Evolutionary conservation across 73 alveolate genomes (phyloP), one percentile per base, ranked within the genome.

Genomic region (Durusdinium trenchii): DNA sequence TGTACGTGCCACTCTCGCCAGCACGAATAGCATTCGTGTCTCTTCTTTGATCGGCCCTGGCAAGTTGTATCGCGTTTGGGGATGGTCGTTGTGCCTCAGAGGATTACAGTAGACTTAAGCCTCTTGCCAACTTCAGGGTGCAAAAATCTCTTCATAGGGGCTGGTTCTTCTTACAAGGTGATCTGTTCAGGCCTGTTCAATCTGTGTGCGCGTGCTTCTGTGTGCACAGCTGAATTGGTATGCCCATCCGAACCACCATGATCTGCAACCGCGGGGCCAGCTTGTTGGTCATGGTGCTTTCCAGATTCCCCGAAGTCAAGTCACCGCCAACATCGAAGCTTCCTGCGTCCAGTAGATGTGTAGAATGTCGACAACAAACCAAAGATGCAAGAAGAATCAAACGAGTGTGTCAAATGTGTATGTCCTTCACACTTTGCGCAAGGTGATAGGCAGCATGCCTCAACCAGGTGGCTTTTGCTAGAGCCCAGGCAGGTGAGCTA

Each of bases 361-460:
- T 35, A 83, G 69, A 23, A 60, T 60, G 73, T 23, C 30, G 73
- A 32, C 18, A 23, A 23, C 73, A 60, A 60, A 32, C 30, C n/a
- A 32, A 23, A 2, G 30, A 23, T 23, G n/a, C 73, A 60, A 32
- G n/a, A 60, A 60, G 73, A 23, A 48, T 42, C 30, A 32, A 47
- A 48, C 16, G 36, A 10, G 28, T 23, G 40, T 48, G 23, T 14
- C 23, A 7, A 47, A 3, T 67, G 20, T 28, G 91, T 1, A 47
- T 30, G 87, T 76, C 98, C 98, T 67, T 91, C 98, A 35, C 98
- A 91, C 30, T 81, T 47, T 35, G 98, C 90, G 32, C 98, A 91
- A 9, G 98, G 98, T 5, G 60, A 16, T 30, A 91, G 78, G 98
- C 98, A 91, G 98, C 98, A 91, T 76, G 81, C 98, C 98, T 91